Evolutionary conservation across 257 asterid species (phyloP), one percentile per base, ranked within the genome.

Genomic region (Echites panduratus): DNA sequence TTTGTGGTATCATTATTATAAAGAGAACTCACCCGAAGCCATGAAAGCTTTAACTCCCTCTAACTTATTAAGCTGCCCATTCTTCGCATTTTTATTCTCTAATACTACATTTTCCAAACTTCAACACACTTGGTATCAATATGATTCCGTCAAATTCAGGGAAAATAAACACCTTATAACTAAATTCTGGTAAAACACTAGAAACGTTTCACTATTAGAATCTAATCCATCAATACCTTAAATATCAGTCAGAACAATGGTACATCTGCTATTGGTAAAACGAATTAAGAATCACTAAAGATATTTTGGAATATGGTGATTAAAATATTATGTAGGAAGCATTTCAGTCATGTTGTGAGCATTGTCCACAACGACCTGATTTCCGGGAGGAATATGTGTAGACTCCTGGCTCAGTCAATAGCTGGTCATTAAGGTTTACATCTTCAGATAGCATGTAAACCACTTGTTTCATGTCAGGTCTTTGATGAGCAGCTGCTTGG

Each of bases 401-500:
- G 40, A 88, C 50, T 16, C 95, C 93, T 5, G 96, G 96, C 70
- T 84, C 87, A 0, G 88, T 80, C 61, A 92, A 71, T 54, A 89
- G 32, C 67, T 79, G 78, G 66, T 85, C 96, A 4, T 88, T 88
- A 1, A 92, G 90, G 45, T 0, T 54, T 70, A 89, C 96, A 32
- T 88, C 87, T 12, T 82, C 71, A 0, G 96, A 85, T 16, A 92
- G 85, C 96, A 92, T 88, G 48, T 62, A 81, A 73, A 89, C 75
- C 69, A 92, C 97, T 71, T 92, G 95, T 70, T 83, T 89, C 97
- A 92, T 92, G 78, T 80, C 86, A 6, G 97, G 97, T 65, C 97
- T 85, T 41, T 77, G 88, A 40, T 88, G 87, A 73, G 92, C 73
- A 58, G 89, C 79, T 35, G 93, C 84, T 72, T 92, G 97, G 12